Percentiles rank a stretch among this genome's conserved stretches.
These are phyloP conservation scores for Daldinia loculata DNA, from an alignment of 495 filamentous ascomycete species.

Conservation along the genomic window DNA sequence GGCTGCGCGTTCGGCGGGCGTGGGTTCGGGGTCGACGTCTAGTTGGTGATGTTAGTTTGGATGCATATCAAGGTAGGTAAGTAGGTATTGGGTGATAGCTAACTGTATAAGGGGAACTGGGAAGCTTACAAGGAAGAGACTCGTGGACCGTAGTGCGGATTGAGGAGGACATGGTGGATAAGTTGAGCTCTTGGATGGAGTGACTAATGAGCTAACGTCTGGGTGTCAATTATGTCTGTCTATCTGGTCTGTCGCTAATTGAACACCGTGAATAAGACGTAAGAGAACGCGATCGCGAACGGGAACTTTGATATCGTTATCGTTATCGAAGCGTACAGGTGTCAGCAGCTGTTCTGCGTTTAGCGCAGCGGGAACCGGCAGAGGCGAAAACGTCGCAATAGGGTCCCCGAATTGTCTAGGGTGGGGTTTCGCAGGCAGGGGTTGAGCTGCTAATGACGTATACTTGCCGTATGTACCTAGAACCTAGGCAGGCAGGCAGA, in stretches of 20 bases:
- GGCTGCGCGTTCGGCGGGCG: conserved; percentile 62
- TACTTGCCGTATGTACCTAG: conserved; percentile 3
- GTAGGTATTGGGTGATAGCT: conserved; percentile 1
- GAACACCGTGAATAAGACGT: neutral
- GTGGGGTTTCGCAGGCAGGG: conserved; percentile 24
- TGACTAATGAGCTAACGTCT: neutral
- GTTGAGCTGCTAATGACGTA: conserved; percentile 29
- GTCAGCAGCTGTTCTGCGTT: neutral
- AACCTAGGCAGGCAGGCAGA: neutral
- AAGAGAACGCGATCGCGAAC: conserved; percentile 1
- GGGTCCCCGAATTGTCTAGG: neutral
- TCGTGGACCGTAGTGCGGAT: conserved; percentile 75
- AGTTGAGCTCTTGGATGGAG: neutral
- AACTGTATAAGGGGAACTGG: conserved; percentile 1
- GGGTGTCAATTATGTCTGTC: neutral
- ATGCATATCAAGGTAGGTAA: neutral
- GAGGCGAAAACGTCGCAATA: neutral
- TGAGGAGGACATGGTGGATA: conserved; percentile 68
- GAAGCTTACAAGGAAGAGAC: conserved; percentile 78
- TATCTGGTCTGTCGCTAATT: neutral
- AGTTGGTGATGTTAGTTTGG: conserved; percentile 37
- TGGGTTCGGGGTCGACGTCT: conserved; percentile 78
- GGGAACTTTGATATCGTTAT: conserved; percentile 35
- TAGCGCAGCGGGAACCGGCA: conserved; percentile 2
- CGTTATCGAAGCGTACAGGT: conserved; percentile 1